A percentile compares a stretch with the other conserved stretches of the same genome.
Evolutionary conservation across 2,329 filamentous ascomycete species (phyloP).

Genomic region (Claviceps pusilla): DNA sequence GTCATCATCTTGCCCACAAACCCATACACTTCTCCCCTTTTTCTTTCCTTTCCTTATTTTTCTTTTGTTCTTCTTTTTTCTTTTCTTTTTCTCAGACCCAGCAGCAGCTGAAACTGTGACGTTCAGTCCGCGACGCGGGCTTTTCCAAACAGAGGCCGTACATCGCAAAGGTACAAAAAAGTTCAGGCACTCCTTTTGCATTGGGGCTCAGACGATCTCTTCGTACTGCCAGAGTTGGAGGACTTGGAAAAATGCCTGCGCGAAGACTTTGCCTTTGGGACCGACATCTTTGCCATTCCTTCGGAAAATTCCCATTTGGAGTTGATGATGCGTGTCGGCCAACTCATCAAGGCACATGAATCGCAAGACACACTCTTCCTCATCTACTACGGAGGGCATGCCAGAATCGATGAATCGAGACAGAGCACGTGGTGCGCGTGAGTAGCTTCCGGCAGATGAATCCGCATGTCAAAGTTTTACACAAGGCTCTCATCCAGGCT

Average conservation of each 20-base stretch:
- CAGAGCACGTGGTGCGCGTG: conserved; percentile 47
- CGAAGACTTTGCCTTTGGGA: conserved; percentile 40
- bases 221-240: conserved; percentile 42
- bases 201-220: conserved; percentile 43
- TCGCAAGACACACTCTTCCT: conserved; percentile 40
- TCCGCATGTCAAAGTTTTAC: background rate
- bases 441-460: conserved; percentile 13
- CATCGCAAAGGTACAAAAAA: conserved; percentile 39
- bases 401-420: conserved; percentile 42
- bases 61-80: too few species aligned
- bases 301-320: conserved; percentile 43
- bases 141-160: conserved; percentile 39
- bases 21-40: background rate
- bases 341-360: conserved; percentile 42
- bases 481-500: background rate
- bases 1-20: conserved; percentile 11
- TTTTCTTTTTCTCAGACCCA: background rate
- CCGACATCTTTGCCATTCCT: conserved; percentile 42
- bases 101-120: background rate
- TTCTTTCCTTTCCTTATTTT: too few species aligned
- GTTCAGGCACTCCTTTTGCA: conserved; percentile 40
- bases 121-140: conserved; percentile 36
- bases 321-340: conserved; percentile 40
- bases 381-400: conserved; percentile 45
- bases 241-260: conserved; percentile 39